These are phyloP conservation scores for baker's yeast (Saccharomyces cerevisiae) DNA, from an alignment of 805 yeast species.

Conservation along the genomic window DNA sequence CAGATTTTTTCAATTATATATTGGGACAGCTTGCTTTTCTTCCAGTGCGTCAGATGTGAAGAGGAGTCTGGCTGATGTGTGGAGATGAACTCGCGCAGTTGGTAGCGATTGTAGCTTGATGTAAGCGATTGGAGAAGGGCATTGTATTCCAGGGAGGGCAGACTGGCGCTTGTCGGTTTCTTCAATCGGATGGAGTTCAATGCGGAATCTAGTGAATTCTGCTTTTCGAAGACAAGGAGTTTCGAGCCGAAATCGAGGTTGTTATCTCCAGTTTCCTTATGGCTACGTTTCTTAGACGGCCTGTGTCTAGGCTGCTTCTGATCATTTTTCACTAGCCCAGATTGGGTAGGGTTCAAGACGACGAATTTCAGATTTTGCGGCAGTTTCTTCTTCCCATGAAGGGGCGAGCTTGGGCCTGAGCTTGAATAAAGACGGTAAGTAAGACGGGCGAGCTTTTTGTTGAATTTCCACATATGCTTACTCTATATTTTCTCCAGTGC, in stretches of 20 bases:
- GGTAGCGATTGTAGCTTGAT: not conserved
- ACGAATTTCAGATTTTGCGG: constrained; percentile 23
- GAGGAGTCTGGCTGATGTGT: not conserved
- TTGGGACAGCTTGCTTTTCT: constrained; percentile 11
- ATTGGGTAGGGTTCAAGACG: constrained; percentile 22
- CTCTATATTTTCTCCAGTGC: not conserved
- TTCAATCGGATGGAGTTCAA: not conserved
- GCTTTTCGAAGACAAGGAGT: not conserved
- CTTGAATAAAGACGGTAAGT: not conserved
- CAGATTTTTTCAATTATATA: constrained; percentile 15
- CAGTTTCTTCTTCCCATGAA: constrained; percentile 22
- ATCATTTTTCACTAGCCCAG: constrained; percentile 17
- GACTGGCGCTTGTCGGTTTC: not conserved
- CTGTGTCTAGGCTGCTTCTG: not conserved
- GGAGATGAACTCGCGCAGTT: not conserved
- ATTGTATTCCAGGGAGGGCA: not conserved
- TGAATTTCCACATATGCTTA: not conserved
- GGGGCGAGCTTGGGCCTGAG: not conserved
- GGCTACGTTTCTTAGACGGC: not conserved
- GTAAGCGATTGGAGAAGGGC: not conserved
- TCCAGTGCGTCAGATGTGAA: constrained; percentile 1
- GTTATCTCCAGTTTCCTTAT: not conserved
- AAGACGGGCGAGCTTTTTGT: not conserved
- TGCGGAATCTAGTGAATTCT: not conserved
- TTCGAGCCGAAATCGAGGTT: not conserved